Base-by-base conservation (phyloP, 495 filamentous ascomycete genomes). In the Collariella sp. region DNA sequence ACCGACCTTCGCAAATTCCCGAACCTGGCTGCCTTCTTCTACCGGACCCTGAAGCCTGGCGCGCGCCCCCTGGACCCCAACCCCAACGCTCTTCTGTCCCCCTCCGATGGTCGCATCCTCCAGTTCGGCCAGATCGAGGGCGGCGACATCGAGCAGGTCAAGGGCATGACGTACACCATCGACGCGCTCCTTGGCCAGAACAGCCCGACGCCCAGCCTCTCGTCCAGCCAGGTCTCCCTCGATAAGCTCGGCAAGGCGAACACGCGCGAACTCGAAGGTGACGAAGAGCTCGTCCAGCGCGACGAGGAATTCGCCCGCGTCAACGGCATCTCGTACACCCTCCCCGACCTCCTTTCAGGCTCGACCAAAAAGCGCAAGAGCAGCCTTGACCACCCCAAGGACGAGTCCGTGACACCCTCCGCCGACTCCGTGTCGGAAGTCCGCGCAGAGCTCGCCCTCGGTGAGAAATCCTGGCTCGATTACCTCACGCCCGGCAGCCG, bases 111-210 rank as follows among this genome's bases (percentile, higher is more conserved):
- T 9, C 82, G 84, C 46, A 77, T 99, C 24, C 75, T 99, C 15
- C 93, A 97, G 63, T 97, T 89, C 61, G 93, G 93, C 3, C 84
- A 79, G 58, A 95, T 99, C 52, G 85, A 93, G 58, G 79, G 86
- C 46, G 91, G 91, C 26, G 86, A 95, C 60, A 91, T 99, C n/a
- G 93, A 97, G 68, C 93, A 97, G 68, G 91, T 97, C 36, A 99
- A 99, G 68, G 93, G 93, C 42, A 91, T 97, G 78, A 97, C 90
- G 3, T 99, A 99, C 69, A 93, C 86, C 54, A 77, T 99, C 43
- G 93, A 97, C 65, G 89, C 91, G 0, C 77, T 99, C 1, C 74
- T 99, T 4, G 93, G 93, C 34, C 80, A 82, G 45, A 79, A 72
- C 50, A 70, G 70, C 18, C 75, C 77, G 13, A 57, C 71, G 1